A percentile compares a stretch with the other conserved stretches of the same genome.
Conservation (phyloP, 2,329 filamentous ascomycete genomes). For the Scedosporium aurantiacum region DNA sequence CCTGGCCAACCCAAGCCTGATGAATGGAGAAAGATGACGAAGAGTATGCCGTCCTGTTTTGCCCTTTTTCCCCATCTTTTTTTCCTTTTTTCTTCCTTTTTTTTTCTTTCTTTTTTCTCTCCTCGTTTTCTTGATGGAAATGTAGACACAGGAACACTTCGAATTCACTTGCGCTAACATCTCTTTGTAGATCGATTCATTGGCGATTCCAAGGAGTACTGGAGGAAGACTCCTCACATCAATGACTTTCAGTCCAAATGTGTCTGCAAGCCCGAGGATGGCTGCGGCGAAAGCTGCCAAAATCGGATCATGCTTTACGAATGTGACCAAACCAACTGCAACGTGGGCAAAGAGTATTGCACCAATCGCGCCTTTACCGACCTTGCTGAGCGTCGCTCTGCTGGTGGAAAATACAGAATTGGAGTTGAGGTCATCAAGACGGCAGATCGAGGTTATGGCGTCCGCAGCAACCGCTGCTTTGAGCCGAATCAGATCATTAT, state of each 20-base stretch:
- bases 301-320: conserved; percentile 97
- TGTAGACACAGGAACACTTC: conserved; percentile 9
- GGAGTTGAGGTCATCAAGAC: conserved; percentile 96
- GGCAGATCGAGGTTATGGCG: conserved; percentile 74
- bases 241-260: conserved; percentile 68
- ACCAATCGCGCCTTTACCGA: conserved; percentile 81
- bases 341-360: conserved; percentile 60
- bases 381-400: conserved; percentile 62
- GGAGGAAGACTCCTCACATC: conserved; percentile 67
- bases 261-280: conserved; percentile 64
- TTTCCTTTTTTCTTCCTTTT: conserved; percentile 1
- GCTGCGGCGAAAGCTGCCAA: conserved; percentile 82
- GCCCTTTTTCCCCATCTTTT: conserved; percentile 8
- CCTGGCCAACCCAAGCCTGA: conserved; percentile 82
- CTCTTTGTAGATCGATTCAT: conserved; percentile 68
- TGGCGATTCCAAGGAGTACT: conserved; percentile 67
- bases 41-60: conserved; percentile 48
- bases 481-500: conserved; percentile 89
- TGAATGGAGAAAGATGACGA: conserved; percentile 85
- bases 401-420: conserved; percentile 76
- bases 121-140: not conserved
- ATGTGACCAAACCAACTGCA: conserved; percentile 85
- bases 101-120: not conserved
- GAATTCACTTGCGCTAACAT: conserved; percentile 17
- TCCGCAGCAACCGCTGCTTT: conserved; percentile 83